These are phyloP conservation scores for Boletus edulis DNA, from an alignment of 768 basidiomycete species.

Conservation along the genomic window DNA sequence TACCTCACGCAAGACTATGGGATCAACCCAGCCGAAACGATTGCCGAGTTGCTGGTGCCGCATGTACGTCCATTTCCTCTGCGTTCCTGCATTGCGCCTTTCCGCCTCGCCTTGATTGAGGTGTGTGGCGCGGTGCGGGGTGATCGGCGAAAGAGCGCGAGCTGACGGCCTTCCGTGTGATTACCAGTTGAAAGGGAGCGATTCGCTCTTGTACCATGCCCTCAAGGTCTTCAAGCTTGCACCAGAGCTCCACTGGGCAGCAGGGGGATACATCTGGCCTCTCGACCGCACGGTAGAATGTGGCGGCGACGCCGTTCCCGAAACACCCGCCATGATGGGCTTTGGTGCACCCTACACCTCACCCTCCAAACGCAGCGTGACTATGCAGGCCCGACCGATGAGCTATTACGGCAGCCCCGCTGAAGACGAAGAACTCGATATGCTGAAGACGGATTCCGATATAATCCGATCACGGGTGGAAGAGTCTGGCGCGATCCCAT, in stretches of 20 bases:
- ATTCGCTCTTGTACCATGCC: constrained; percentile 72
- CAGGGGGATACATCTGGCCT: constrained; percentile 82
- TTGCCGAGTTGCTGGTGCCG: constrained; percentile 71
- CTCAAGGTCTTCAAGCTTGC: constrained; percentile 72
- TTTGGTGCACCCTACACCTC: constrained; percentile 24
- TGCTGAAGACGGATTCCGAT: constrained; percentile 27
- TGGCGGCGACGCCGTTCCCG: constrained; percentile 40
- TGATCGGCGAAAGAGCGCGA: constrained; percentile 6
- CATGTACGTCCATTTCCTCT: constrained; percentile 45
- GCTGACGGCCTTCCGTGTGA: constrained; percentile 10
- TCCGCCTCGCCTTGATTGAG: constrained; percentile 1
- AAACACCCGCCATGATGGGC: constrained; percentile 25
- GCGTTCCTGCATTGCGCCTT: constrained; percentile 7
- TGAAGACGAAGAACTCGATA: constrained; percentile 36
- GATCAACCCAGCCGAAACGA: constrained; percentile 63
- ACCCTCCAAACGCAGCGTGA: constrained; percentile 22
- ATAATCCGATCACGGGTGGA: constrained; percentile 55
- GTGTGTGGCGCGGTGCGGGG: constrained; percentile 1
- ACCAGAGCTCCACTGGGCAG: constrained; percentile 77
- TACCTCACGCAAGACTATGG: constrained; percentile 67
- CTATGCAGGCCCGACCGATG: constrained; percentile 41
- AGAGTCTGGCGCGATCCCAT: constrained; percentile 63
- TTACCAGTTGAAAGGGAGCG: constrained; percentile 72
- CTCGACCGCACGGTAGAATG: constrained; percentile 67
- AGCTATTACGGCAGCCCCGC: constrained; percentile 40